These are phyloP conservation scores for Pochonia chlamydosporia DNA, from an alignment of 2,329 filamentous ascomycete species.

Conservation along the genomic window DNA sequence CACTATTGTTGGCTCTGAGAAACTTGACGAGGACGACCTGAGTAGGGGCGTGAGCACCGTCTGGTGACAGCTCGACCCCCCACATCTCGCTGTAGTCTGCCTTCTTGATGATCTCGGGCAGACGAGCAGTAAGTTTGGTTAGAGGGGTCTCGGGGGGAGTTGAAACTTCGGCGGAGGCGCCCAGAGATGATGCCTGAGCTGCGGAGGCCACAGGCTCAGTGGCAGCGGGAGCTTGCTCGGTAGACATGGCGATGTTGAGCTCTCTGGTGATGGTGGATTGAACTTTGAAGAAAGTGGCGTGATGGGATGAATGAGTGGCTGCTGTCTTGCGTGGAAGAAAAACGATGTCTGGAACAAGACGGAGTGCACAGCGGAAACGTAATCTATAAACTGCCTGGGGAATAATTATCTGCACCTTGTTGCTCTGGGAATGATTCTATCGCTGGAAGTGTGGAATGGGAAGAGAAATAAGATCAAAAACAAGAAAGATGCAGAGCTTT, in stretches of 20 bases:
- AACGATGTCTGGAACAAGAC: too few species aligned
- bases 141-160: constrained; percentile 32
- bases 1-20: constrained; percentile 79
- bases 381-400: too few species aligned
- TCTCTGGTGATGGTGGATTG: not conserved
- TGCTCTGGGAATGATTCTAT: too few species aligned
- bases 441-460: too few species aligned
- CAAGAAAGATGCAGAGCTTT: too few species aligned
- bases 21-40: constrained; percentile 89
- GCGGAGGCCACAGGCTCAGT: constrained; percentile 5
- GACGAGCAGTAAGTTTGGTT: constrained; percentile 48
- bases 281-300: too few species aligned
- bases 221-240: constrained; percentile 18
- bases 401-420: too few species aligned
- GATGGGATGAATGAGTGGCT: too few species aligned
- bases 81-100: constrained; percentile 74
- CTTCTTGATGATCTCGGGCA: constrained; percentile 52
- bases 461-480: too few species aligned
- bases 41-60: constrained; percentile 60
- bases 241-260: constrained; percentile 11
- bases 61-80: constrained; percentile 61
- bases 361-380: too few species aligned
- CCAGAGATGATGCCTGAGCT: constrained; percentile 1
- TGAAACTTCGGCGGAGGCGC: constrained; percentile 8
- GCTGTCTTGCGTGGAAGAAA: too few species aligned